Base-by-base conservation (phyloP, 1,284 basidiomycete species). In the Bondarzewia mesenterica region DNA sequence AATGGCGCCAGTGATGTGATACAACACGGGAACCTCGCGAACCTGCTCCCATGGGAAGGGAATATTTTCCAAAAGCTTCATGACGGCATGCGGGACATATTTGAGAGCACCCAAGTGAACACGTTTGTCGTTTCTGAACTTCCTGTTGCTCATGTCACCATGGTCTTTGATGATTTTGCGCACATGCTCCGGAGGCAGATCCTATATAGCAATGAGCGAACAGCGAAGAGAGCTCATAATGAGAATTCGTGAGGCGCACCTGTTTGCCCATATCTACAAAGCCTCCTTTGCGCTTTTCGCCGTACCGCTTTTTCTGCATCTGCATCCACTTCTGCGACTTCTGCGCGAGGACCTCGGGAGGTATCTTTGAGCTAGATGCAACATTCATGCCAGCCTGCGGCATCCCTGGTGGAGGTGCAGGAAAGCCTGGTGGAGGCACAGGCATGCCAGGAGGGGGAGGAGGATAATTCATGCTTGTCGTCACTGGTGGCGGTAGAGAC, bases 11-110 rank as follows among this genome's bases (percentile, higher is more conserved):
- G 96, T 98, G 60, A 99, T 94, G 63, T 97, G 94, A 69, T 97
- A 97, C 50, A 98, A 75, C 18, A 95, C 92, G 8, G 92, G 93
- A 2, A 98, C 94, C 68, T 98, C 94, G 58, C 93, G 89, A 37
- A 96, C 93, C 80, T 96, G 93, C 77, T 99, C 96, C 96, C 96
- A 99, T 47, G 96, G 96, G 72, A 86, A 95, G 48, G 96, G 96
- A 61, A 99, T 94, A 70, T 99, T 99, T 72, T 99, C 96, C 57
- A 99, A 77, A 50, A 99, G 79, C 72, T 99, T 99, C 87, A 99
- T 91, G 55, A 99, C 94, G 37, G 96, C 96, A 67, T 99, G 96
- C 36, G 96, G 96, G 46, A 99, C 93, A 67, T 99, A 99, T 72
- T 98, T 98, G 61, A 99, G 80, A 46, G 95, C 95, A 58, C 95